Conservation (phyloP, 495 filamentous ascomycete species). For the Penicillium roqueforti region DNA sequence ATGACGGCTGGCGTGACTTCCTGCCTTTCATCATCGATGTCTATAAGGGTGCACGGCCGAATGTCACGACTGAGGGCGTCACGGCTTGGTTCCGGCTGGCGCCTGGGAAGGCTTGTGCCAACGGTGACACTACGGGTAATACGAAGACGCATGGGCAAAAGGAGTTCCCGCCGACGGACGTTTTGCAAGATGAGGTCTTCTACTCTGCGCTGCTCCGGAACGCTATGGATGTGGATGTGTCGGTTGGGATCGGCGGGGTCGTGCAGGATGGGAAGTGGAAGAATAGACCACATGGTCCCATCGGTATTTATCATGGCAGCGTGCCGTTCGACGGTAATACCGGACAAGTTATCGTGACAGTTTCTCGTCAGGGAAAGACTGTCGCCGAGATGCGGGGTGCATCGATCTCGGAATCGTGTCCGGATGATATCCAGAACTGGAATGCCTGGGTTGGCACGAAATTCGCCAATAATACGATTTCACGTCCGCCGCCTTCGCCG, state of each 20-base stretch:
- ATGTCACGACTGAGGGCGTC: conserved; percentile 19
- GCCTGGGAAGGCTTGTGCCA: conserved; percentile 22
- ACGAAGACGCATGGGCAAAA: conserved; percentile 18
- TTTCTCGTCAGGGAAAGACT: not conserved
- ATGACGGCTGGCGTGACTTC: conserved; percentile 52
- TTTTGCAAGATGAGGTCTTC: conserved; percentile 29
- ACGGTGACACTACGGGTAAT: conserved; percentile 35
- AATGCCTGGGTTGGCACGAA: conserved; percentile 7
- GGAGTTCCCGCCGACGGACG: conserved; percentile 12
- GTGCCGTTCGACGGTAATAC: conserved; percentile 43
- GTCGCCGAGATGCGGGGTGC: conserved; percentile 7
- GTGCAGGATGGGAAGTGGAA: conserved; percentile 30
- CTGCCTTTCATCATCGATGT: conserved; percentile 62
- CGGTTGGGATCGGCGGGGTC: conserved; percentile 27
- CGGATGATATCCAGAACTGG: conserved; percentile 7
- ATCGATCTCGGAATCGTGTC: not conserved
- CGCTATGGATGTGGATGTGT: conserved; percentile 30
- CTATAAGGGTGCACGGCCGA: conserved; percentile 50
- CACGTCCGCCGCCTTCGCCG: not conserved
- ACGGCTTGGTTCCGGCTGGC: conserved; percentile 55
- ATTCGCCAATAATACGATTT: not conserved
- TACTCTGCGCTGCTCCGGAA: conserved; percentile 25
- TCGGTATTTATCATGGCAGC: conserved; percentile 47
- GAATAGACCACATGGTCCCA: conserved; percentile 18
- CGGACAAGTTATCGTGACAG: conserved; percentile 26